phyloP scores from a whole-genome alignment of 164 flowering plant species.

The Chimonanthus salicifolius region DNA sequence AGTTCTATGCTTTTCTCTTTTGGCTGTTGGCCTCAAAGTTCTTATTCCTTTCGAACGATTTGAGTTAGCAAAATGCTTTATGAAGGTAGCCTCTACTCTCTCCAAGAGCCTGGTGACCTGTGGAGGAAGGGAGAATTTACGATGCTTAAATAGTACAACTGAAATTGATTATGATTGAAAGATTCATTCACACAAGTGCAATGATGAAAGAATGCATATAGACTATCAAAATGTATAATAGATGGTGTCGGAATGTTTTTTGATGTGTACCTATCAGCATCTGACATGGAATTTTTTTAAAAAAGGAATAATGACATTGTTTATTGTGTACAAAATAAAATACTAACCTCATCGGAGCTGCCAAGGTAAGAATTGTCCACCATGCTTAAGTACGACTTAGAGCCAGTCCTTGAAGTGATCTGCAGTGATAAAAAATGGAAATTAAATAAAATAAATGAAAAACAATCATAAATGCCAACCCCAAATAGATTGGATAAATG shows the following conservation, averaged over 20 bases:
- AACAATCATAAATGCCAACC: background rate
- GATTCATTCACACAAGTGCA: too few species aligned
- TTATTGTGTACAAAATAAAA: background rate
- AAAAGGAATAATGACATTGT: too few species aligned
- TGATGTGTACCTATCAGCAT: too few species aligned
- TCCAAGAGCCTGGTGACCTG: slow-evolving; percentile 54
- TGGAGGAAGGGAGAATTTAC: background rate
- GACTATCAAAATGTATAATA: too few species aligned
- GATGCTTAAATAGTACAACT: too few species aligned
- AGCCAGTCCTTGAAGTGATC: slow-evolving; percentile 52
- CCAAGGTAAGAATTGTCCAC: slow-evolving; percentile 58
- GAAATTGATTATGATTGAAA: background rate
- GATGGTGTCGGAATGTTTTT: too few species aligned
- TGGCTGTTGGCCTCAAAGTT: slow-evolving; percentile 41
- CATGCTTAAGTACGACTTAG: slow-evolving; percentile 47
- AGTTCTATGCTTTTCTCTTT: slow-evolving; percentile 40
- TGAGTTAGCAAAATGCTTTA: slow-evolving; percentile 60
- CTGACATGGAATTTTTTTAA: too few species aligned
- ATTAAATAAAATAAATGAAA: background rate
- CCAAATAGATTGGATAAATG: too few species aligned
- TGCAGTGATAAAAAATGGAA: slow-evolving; percentile 15
- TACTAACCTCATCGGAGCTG: slow-evolving; percentile 45
- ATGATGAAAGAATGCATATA: too few species aligned
- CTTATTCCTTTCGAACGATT: slow-evolving; percentile 56
- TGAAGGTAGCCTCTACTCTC: slow-evolving; percentile 58